These are phyloP conservation scores for Setaria italica DNA, from an alignment of 202 grass and related monocot species.

Conservation along the genomic window DNA sequence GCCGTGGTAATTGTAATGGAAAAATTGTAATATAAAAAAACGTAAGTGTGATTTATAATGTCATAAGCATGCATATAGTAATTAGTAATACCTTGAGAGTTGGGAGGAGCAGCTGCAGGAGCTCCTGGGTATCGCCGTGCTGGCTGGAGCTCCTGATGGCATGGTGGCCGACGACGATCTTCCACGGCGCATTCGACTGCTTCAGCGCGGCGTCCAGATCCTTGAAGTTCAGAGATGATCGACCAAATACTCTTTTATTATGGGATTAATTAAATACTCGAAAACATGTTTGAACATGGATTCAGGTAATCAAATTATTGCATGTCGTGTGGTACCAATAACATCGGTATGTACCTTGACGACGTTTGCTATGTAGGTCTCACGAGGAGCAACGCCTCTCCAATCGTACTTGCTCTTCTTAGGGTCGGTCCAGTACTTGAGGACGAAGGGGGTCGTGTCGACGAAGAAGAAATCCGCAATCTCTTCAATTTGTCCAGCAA, in stretches of 20 bases:
- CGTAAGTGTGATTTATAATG: no score
- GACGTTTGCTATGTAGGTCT: slow-evolving; percentile 63
- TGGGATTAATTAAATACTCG: background rate
- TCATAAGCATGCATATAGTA: no score
- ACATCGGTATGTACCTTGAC: slow-evolving; percentile 50
- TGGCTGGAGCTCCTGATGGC: slow-evolving; percentile 53
- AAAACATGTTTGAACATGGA: background rate
- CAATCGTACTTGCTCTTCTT: slow-evolving; percentile 62
- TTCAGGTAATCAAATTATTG: no score
- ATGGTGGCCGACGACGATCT: slow-evolving; percentile 71
- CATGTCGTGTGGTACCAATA: no score
- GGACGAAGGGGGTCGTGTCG: slow-evolving; percentile 70
- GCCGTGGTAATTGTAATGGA: no score
- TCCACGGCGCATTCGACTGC: slow-evolving; percentile 56
- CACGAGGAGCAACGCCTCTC: slow-evolving; percentile 66
- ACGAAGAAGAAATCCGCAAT: slow-evolving; percentile 82
- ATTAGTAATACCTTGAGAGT: slow-evolving; percentile 44
- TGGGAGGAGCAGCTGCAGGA: slow-evolving; percentile 56
- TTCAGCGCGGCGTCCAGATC: slow-evolving; percentile 75
- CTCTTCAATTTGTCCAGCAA: slow-evolving; percentile 26
- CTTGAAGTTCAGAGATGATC: slow-evolving; percentile 20
- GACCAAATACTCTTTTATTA: background rate
- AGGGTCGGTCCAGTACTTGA: slow-evolving; percentile 68
- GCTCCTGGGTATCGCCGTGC: slow-evolving; percentile 61
- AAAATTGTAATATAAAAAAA: no score